Evolutionary conservation across 768 basidiomycete species (phyloP).

Genomic region (Leccinum arenicola): DNA sequence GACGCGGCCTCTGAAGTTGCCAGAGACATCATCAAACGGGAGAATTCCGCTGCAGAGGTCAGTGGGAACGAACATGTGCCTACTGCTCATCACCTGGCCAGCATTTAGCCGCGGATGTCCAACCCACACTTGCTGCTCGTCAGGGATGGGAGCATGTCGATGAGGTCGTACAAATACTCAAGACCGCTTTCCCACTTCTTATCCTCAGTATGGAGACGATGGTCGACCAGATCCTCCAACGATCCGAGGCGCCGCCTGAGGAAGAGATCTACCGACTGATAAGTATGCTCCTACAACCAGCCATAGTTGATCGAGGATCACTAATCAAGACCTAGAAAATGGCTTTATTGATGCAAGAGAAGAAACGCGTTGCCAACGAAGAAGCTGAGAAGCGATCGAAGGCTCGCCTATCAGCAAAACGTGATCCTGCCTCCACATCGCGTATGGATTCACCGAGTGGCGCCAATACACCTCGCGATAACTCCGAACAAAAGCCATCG

Average conservation of each 20-base stretch:
- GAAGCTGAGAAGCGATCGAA: constrained; percentile 81
- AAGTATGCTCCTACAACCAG: constrained; percentile 67
- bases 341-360: constrained; percentile 63
- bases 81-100: constrained; percentile 15
- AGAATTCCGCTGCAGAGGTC: constrained; percentile 16
- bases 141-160: constrained; percentile 91
- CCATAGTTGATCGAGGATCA: background rate
- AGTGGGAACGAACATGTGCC: constrained; percentile 26
- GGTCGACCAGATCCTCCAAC: constrained; percentile 87
- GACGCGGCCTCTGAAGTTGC: constrained; percentile 27
- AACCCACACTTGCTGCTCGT: constrained; percentile 40
- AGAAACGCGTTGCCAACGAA: constrained; percentile 65
- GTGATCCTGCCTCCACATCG: constrained; percentile 55
- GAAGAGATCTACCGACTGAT: constrained; percentile 94
- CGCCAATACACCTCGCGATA: constrained; percentile 29
- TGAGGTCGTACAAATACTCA: constrained; percentile 88
- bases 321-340: constrained; percentile 41
- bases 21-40: constrained; percentile 27
- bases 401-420: constrained; percentile 69
- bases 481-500: constrained; percentile 19
- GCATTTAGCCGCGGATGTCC: constrained; percentile 16
- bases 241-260: constrained; percentile 86
- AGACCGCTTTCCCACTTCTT: constrained; percentile 93
- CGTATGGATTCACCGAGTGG: constrained; percentile 63
- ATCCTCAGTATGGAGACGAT: constrained; percentile 95